phyloP scores from a whole-genome alignment of 108 stramenopile species.

The Pseudonitzschia delicatissima region DNA sequence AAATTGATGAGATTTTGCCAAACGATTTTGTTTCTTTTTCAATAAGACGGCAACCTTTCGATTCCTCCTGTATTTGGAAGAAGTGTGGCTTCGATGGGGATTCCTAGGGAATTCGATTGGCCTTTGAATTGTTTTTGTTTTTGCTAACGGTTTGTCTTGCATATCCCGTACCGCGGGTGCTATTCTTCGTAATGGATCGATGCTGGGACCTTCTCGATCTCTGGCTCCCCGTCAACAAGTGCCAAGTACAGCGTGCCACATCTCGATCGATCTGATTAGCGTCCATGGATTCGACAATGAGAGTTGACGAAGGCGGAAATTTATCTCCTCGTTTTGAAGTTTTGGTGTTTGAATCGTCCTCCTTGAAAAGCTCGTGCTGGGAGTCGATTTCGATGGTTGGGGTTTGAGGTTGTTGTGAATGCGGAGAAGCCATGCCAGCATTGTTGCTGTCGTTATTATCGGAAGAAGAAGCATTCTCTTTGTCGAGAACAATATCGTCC shows the following conservation, averaged over 20 bases:
- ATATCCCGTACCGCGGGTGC: background rate
- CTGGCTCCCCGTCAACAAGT: slow-evolving; percentile 66
- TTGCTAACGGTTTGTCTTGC: background rate
- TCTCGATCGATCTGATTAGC: slow-evolving; percentile 73
- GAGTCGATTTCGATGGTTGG: slow-evolving; percentile 31
- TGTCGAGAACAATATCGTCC: slow-evolving; percentile 1
- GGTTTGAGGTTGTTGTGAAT: background rate
- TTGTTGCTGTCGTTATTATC: slow-evolving; percentile 7
- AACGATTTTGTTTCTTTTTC: slow-evolving; percentile 65
- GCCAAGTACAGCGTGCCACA: slow-evolving; percentile 80
- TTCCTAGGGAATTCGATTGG: background rate
- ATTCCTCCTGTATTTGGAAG: background rate
- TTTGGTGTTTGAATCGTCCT: background rate
- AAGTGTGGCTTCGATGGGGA: background rate
- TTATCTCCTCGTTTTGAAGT: background rate
- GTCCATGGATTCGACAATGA: slow-evolving; percentile 54
- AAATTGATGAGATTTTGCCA: slow-evolving; percentile 80
- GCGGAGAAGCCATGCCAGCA: background rate
- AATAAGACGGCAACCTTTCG: slow-evolving; percentile 37
- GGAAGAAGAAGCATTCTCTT: background rate
- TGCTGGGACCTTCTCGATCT: slow-evolving; percentile 56
- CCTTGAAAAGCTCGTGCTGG: background rate
- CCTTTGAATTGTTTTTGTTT: slow-evolving; percentile 44
- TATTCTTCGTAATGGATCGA: slow-evolving; percentile 6
- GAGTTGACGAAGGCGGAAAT: background rate